These are phyloP conservation scores for Phlebopus sp. DNA, from an alignment of 1,284 basidiomycete genomes.

Conservation along the genomic window DNA sequence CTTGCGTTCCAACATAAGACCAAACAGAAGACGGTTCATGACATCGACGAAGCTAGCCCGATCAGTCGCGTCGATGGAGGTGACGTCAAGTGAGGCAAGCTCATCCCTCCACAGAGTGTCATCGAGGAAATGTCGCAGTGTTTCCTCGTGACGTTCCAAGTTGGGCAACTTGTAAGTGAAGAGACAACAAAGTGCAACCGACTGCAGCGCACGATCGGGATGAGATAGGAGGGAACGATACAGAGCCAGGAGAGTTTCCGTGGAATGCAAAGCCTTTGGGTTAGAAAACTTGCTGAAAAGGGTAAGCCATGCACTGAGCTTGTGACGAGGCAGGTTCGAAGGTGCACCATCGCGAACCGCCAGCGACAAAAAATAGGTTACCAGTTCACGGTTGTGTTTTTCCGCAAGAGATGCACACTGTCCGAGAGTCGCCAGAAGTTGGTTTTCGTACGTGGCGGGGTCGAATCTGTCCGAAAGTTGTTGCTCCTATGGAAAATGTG, in stretches of 20 bases:
- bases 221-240: constrained; percentile 83
- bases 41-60: constrained; percentile 74
- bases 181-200: constrained; percentile 75
- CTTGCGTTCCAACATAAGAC: constrained; percentile 82
- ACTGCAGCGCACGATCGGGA: constrained; percentile 81
- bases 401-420: constrained; percentile 72
- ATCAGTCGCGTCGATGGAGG: constrained; percentile 60
- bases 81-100: constrained; percentile 71
- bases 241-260: constrained; percentile 63
- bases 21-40: constrained; percentile 81
- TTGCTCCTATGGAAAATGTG: constrained; percentile 47
- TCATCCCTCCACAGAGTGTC: constrained; percentile 89
- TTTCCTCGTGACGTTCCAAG: constrained; percentile 66
- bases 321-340: constrained; percentile 49
- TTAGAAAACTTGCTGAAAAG: constrained; percentile 90
- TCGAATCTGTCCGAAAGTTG: constrained; percentile 70
- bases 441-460: constrained; percentile 70
- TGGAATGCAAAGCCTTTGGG: constrained; percentile 80
- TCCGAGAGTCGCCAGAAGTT: constrained; percentile 70
- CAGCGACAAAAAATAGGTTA: constrained; percentile 75
- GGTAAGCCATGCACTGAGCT: constrained; percentile 74
- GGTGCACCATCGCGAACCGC: constrained; percentile 32
- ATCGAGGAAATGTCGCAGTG: constrained; percentile 74
- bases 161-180: constrained; percentile 80
- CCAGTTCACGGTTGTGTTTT: constrained; percentile 78